These are phyloP conservation scores for Podospora comata DNA, from an alignment of 495 filamentous ascomycete species.

Conservation along the genomic window DNA sequence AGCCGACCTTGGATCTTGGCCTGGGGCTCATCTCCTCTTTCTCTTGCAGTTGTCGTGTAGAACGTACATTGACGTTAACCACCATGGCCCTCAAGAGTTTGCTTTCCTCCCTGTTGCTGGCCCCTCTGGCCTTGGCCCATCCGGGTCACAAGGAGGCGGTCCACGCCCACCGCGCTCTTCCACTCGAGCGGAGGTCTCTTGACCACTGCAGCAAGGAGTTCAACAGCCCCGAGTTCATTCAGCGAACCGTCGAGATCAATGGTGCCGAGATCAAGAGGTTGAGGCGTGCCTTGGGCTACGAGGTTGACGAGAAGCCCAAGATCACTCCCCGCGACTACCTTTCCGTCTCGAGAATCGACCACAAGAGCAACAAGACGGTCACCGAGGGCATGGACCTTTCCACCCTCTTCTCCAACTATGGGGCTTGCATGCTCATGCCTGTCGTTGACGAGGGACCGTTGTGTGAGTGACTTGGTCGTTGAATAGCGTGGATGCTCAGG, in stretches of 20 bases:
- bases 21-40: not conserved
- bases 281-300: slow-evolving; percentile 21
- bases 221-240: slow-evolving; percentile 30
- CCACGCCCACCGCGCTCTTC: slow-evolving; percentile 24
- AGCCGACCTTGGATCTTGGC: slow-evolving; percentile 4
- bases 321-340: slow-evolving; percentile 31
- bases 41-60: slow-evolving; percentile 2
- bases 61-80: slow-evolving; percentile 5
- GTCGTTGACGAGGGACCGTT: slow-evolving; percentile 57
- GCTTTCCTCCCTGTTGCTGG: slow-evolving; percentile 28
- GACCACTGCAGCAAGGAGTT: slow-evolving; percentile 34
- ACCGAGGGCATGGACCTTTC: slow-evolving; percentile 46
- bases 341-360: slow-evolving; percentile 32
- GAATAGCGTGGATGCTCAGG: not conserved
- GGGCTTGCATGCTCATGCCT: slow-evolving; percentile 55
- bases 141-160: slow-evolving; percentile 30
- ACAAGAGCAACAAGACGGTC: slow-evolving; percentile 58
- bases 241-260: slow-evolving; percentile 32
- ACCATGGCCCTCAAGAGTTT: slow-evolving; percentile 31
- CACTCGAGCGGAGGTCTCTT: slow-evolving; percentile 31
- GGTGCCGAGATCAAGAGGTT: slow-evolving; percentile 28
- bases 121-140: slow-evolving; percentile 30
- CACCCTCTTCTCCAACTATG: slow-evolving; percentile 51
- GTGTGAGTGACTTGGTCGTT: slow-evolving; percentile 38
- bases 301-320: slow-evolving; percentile 22